Conservation (phyloP, 164 flowering plant genomes). For the Cinnamomum chago region DNA sequence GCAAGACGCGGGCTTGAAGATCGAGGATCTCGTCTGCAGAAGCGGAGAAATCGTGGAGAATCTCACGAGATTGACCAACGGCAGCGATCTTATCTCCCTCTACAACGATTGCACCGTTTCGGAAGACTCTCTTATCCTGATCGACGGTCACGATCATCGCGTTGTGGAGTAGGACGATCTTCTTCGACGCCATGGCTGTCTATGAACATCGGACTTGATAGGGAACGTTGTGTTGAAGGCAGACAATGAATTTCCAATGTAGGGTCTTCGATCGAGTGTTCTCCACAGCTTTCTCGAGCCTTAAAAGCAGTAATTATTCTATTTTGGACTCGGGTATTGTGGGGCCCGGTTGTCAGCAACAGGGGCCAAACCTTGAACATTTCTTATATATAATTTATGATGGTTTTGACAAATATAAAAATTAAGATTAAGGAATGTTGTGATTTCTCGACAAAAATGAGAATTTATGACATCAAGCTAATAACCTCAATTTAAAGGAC, state of each 20-base stretch:
- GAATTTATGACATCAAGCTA: too few relatives aligned
- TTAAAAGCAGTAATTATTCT: too few relatives aligned
- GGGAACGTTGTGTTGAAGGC: background rate
- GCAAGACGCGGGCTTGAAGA: constrained; percentile 53
- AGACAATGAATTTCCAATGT: background rate
- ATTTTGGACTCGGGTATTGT: too few relatives aligned
- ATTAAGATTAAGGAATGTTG: too few relatives aligned
- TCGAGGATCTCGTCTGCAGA: constrained; percentile 38
- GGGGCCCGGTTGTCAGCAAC: too few relatives aligned
- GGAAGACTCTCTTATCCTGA: constrained; percentile 43
- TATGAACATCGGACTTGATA: background rate
- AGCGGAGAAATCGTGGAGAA: constrained; percentile 38
- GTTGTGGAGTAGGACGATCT: constrained; percentile 40
- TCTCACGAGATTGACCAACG: constrained; percentile 55
- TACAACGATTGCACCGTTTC: constrained; percentile 51
- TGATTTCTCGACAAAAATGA: too few relatives aligned
- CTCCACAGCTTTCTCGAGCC: background rate
- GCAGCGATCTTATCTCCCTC: constrained; percentile 46
- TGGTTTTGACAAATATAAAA: too few relatives aligned
- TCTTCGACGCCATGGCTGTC: background rate
- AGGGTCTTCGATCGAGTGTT: background rate
- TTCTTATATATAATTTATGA: too few relatives aligned
- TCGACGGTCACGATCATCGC: constrained; percentile 74
- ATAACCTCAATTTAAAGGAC: too few relatives aligned
- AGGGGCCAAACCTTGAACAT: too few relatives aligned